Conservation (phyloP, 2,329 filamentous ascomycete species). For the Aspergillus fijiensis region DNA sequence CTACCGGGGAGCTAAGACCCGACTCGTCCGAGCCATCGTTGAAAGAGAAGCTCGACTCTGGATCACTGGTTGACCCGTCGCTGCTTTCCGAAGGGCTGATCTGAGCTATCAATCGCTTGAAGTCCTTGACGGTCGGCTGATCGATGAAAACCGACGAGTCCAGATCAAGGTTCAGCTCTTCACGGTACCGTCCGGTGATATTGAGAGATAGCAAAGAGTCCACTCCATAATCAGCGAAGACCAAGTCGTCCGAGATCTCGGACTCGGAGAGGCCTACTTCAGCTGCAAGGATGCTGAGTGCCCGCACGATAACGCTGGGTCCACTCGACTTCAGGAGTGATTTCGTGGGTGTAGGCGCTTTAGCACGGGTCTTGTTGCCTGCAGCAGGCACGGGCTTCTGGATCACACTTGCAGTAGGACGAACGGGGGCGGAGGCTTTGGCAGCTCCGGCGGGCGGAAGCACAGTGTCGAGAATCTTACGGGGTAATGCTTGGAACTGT, state of each 20-base stretch:
- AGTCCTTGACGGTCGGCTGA: conserved; percentile 58
- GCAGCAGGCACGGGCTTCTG: conserved; percentile 29
- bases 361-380: conserved; percentile 23
- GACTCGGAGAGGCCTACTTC: conserved; percentile 58
- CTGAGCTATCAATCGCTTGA: conserved; percentile 56
- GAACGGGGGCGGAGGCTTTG: conserved; percentile 23
- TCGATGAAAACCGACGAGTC: conserved; percentile 61
- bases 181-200: conserved; percentile 61
- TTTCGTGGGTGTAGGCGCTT: conserved; percentile 27
- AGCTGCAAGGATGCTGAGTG: conserved; percentile 41
- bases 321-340: conserved; percentile 26
- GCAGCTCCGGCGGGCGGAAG: conserved; percentile 37
- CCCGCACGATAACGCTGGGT: conserved; percentile 33
- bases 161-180: conserved; percentile 60
- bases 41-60: conserved; percentile 30
- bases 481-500: conserved; percentile 44
- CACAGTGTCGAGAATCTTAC: conserved; percentile 43
- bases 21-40: conserved; percentile 29
- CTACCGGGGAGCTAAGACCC: conserved; percentile 35
- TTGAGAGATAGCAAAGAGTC: conserved; percentile 62
- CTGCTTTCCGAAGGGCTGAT: conserved; percentile 34
- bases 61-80: conserved; percentile 31
- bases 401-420: conserved; percentile 22
- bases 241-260: conserved; percentile 60
- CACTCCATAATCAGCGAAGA: conserved; percentile 62